Conservation (phyloP, 2,329 filamentous ascomycete species). For the Alternaria rosae region DNA sequence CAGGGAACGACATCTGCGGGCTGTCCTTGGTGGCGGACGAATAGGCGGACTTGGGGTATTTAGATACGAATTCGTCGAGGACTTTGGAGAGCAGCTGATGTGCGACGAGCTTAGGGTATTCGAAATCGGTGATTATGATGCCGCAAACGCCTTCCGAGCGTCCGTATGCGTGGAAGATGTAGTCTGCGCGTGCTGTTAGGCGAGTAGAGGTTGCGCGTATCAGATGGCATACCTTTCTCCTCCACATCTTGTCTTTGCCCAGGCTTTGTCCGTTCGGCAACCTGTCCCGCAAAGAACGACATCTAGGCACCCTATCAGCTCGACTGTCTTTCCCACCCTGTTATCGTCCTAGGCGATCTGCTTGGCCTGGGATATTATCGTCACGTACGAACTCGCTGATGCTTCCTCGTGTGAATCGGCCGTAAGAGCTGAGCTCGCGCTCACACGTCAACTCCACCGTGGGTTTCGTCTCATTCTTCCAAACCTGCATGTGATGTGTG, state of each 20-base stretch:
- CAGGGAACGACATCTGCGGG: conserved; percentile 67
- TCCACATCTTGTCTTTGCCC: conserved; percentile 81
- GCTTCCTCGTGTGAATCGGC: conserved; percentile 60
- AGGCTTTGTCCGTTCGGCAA: no score
- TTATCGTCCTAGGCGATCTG: no score
- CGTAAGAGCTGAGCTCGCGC: conserved; percentile 60
- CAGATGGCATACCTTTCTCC: conserved; percentile 66
- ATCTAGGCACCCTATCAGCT: no score
- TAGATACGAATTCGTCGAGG: conserved; percentile 82
- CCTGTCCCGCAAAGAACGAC: no score
- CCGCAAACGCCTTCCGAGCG: conserved; percentile 57
- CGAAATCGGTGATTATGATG: conserved; percentile 57
- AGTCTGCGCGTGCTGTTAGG: conserved; percentile 54
- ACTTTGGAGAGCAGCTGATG: conserved; percentile 88
- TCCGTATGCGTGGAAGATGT: conserved; percentile 64
- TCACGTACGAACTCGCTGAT: conserved; percentile 36
- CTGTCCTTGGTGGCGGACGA: conserved; percentile 53
- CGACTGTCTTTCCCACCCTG: no score
- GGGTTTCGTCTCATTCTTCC: conserved; percentile 74
- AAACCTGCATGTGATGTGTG: neutral
- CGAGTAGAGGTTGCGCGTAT: neutral
- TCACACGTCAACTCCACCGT: conserved; percentile 78
- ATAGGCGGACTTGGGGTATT: conserved; percentile 76
- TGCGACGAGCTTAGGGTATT: conserved; percentile 73
- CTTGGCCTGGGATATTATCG: no score